A percentile compares a stretch with the other conserved stretches of the same genome.
These are phyloP conservation scores for Orbilia oligospora DNA, from an alignment of 2,329 filamentous ascomycete species.

Conservation along the genomic window DNA sequence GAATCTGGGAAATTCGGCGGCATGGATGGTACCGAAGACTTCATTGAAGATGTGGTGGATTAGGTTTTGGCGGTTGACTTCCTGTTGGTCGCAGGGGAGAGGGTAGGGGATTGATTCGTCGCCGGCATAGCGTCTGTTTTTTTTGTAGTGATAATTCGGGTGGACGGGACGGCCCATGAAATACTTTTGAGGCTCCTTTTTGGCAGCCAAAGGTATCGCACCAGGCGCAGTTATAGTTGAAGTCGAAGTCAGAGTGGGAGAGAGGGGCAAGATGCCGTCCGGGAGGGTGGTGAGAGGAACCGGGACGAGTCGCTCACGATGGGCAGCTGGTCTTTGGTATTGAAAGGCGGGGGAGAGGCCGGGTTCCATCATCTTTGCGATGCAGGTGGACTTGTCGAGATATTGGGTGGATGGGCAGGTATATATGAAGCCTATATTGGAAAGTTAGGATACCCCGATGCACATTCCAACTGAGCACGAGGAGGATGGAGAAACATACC, in stretches of 20 bases:
- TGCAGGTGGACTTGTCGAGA: neutral
- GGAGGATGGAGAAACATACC: neutral
- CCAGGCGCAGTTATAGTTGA: neutral
- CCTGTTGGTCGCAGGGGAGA: conserved; percentile 87
- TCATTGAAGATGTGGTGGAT: conserved; percentile 85
- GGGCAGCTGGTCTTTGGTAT: conserved; percentile 53
- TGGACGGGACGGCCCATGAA: conserved; percentile 59
- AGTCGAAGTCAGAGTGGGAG: neutral
- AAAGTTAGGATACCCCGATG: neutral
- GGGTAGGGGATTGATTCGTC: conserved; percentile 80
- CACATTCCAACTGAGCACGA: neutral
- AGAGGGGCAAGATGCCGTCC: conserved; percentile 29
- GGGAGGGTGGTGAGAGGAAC: conserved; percentile 48
- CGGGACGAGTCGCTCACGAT: conserved; percentile 51
- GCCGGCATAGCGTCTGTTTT: conserved; percentile 78
- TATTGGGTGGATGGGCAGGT: neutral
- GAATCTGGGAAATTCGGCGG: conserved; percentile 61
- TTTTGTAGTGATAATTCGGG: conserved; percentile 58
- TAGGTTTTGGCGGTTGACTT: conserved; percentile 88
- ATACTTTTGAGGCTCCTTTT: conserved; percentile 35
- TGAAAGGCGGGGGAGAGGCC: conserved; percentile 59
- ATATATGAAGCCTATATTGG: neutral
- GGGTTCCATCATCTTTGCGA: conserved; percentile 59
- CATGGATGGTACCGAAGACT: conserved; percentile 78
- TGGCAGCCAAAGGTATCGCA: neutral